Percentiles rank a stretch among this genome's conserved stretches.
phyloP scores from a whole-genome alignment of 169 alveolate genomes.

The Plasmodium adleri region DNA sequence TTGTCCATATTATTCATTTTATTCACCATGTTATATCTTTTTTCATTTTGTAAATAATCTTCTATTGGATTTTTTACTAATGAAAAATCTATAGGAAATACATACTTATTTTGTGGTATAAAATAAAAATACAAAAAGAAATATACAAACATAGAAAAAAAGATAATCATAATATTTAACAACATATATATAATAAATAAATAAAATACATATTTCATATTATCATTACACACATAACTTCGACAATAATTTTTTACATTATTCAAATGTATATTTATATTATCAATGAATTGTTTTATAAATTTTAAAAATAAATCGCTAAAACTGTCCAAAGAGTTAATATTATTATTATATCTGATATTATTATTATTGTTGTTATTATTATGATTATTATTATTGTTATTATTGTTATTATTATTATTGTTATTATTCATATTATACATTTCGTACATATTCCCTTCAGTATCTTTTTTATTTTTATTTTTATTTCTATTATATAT shows the following conservation, averaged over 20 bases:
- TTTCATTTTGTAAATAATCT: conserved; percentile 27
- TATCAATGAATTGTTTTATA: background rate
- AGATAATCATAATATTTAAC: conserved; percentile 21
- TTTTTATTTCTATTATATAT: conserved; percentile 16
- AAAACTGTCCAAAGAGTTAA: background rate
- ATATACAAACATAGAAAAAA: conserved; percentile 34
- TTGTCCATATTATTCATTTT: background rate
- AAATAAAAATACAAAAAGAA: conserved; percentile 41
- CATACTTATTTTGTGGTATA: conserved; percentile 61
- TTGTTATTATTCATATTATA: too few species aligned
- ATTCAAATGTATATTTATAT: conserved; percentile 2
- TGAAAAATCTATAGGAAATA: conserved; percentile 30
- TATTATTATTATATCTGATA: too few species aligned
- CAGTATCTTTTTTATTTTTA: background rate
- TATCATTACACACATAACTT: conserved; percentile 10
- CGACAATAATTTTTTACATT: conserved; percentile 1
- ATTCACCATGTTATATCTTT: background rate
- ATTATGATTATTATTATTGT: too few species aligned
- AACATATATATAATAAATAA: conserved; percentile 17
- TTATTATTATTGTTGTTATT: too few species aligned
- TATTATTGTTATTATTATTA: too few species aligned
- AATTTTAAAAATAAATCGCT: conserved; percentile 1
- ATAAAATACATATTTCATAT: conserved; percentile 28
- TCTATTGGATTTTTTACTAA: conserved; percentile 37
- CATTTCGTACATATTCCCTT: too few species aligned